Percentiles rank a stretch among this genome's conserved stretches.
phyloP scores from a whole-genome alignment of 2,329 filamentous ascomycete species.

The Aotearoamyces nothofagi region DNA sequence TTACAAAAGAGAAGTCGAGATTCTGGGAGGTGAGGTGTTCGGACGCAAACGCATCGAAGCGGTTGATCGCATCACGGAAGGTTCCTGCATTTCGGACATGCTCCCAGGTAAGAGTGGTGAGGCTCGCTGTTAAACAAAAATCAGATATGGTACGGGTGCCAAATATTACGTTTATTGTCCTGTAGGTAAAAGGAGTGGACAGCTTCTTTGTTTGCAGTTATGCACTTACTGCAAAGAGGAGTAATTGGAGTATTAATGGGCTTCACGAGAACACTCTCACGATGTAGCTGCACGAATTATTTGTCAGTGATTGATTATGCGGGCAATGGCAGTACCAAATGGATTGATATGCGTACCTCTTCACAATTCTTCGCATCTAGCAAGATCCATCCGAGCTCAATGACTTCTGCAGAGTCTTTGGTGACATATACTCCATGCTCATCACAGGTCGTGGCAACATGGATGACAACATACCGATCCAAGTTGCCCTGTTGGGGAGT shows the following conservation, averaged over 20 bases:
- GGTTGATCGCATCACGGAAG: conserved; percentile 91
- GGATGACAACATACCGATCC: conserved; percentile 95
- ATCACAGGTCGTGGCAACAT: conserved; percentile 97
- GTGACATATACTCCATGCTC: conserved; percentile 99
- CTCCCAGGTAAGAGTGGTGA: conserved; percentile 97
- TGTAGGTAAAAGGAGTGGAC: conserved; percentile 3
- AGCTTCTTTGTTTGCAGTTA: conserved; percentile 5
- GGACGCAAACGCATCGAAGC: conserved; percentile 84
- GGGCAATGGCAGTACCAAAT: conserved; percentile 3
- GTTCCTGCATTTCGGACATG: conserved; percentile 95
- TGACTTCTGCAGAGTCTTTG: conserved; percentile 97
- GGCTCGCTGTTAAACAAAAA: conserved; percentile 54
- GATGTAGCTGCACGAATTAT: conserved; percentile 52
- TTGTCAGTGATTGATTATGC: conserved; percentile 9
- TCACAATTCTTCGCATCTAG: conserved; percentile 83
- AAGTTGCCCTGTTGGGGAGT: conserved; percentile 51
- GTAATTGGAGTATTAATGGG: conserved; percentile 98
- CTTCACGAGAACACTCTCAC: conserved; percentile 93
- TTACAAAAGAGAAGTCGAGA: conserved; percentile 95
- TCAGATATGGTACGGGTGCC: conserved; percentile 1
- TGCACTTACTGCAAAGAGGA: conserved; percentile 85
- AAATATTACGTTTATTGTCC: conserved; percentile 1
- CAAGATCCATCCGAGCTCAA: conserved; percentile 96
- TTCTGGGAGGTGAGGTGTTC: conserved; percentile 86
- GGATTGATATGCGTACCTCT: conserved; percentile 51